Percentiles rank a stretch among this genome's conserved stretches.
phyloP scores from a whole-genome alignment of 2,329 filamentous ascomycete species.

The Alternaria panax region DNA sequence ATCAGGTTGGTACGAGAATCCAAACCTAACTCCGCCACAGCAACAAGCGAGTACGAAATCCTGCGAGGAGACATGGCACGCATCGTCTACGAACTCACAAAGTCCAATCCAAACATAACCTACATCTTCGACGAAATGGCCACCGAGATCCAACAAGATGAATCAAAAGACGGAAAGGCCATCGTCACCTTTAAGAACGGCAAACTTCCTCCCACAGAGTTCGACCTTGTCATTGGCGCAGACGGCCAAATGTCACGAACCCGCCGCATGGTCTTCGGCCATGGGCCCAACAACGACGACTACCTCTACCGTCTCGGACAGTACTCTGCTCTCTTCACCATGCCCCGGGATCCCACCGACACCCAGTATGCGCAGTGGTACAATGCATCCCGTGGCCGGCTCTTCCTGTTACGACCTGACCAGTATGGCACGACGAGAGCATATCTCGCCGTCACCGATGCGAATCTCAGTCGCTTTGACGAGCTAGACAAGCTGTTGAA shows the following conservation, averaged over 20 bases:
- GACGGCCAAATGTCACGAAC: constrained; percentile 44
- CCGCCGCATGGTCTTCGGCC: constrained; percentile 32
- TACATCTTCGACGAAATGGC: constrained; percentile 48
- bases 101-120: constrained; percentile 32
- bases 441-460: constrained; percentile 29
- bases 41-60: constrained; percentile 66
- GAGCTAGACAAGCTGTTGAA: constrained; percentile 24
- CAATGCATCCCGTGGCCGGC: constrained; percentile 29
- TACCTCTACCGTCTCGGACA: constrained; percentile 33
- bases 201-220: constrained; percentile 17
- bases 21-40: constrained; percentile 10
- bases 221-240: constrained; percentile 41
- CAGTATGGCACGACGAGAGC: constrained; percentile 30
- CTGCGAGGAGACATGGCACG: constrained; percentile 64
- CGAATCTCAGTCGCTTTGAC: constrained; percentile 27
- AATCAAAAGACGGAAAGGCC: constrained; percentile 36
- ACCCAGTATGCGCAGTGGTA: constrained; percentile 38
- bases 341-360: constrained; percentile 30
- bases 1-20: neutral
- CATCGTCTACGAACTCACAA: constrained; percentile 57
- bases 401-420: constrained; percentile 34
- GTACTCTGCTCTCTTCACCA: constrained; percentile 44
- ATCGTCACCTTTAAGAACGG: constrained; percentile 51
- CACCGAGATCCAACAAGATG: constrained; percentile 26
- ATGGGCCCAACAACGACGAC: constrained; percentile 24